Base-by-base conservation (phyloP, 2,329 filamentous ascomycete genomes). In the Ophiobolus disseminans region DNA sequence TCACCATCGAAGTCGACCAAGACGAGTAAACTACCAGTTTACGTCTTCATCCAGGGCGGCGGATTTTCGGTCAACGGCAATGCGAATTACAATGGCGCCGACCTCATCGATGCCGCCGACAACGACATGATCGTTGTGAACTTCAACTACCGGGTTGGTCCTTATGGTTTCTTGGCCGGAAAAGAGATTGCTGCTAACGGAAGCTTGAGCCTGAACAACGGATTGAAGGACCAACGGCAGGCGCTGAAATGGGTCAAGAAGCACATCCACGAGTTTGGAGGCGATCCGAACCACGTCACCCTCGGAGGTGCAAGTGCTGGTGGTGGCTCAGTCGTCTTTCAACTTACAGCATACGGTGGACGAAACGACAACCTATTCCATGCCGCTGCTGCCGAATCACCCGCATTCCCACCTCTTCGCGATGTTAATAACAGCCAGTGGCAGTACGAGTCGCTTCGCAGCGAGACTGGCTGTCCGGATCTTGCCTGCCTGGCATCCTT, bases 1-100 rank as follows among this genome's bases (percentile, higher is more conserved):
- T 64, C 73, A 2, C 73, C 73, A 5, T 50, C 63, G 1, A 67
- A 60, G 26, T 69, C 70, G 4, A 73, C 69, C 6, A 65, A 59
- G 8, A 49, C 42, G 2, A 72, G 66, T 38, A 59, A 56, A 7
- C 52, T 75, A 3, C 73, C 73, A 0, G 73, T 76, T 8, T 75
- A 68, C 45, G 64, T 76, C 40, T 75, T 73, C 57, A 73, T 76
- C 11, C 72, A 74, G 45, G 73, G 73, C 9, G 73, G 73, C 21
- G 73, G 72, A 6, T 75, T 74, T 49, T 70, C 63, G 22, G 31
- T 50, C 22, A 72, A 73, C 25, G 66, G 66, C 22, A 73, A 72
- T 22, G 60, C 69, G 13, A 68, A 74, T 40, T 69, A 69, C 49
- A 67, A 75, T 28, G 72, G 63, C 13, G 60, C 60, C 10, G 50